A percentile compares a stretch with the other conserved stretches of the same genome.
Conservation (phyloP, 805 yeast species). For the Tetrapisispora arboricola region DNA sequence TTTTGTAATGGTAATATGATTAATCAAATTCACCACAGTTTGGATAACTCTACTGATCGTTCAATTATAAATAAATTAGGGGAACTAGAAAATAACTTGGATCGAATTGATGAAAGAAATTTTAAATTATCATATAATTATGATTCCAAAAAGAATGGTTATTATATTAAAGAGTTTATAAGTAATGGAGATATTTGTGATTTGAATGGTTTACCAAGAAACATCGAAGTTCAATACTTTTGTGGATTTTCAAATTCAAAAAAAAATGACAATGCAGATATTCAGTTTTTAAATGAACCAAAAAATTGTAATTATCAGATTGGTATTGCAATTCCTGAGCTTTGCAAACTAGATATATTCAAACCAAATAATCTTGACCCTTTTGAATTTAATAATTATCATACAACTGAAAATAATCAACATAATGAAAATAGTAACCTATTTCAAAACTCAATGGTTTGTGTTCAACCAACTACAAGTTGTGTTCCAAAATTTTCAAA, state of each 20-base stretch:
- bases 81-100: constrained; percentile 26
- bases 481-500: not conserved
- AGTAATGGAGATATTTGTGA: constrained; percentile 51
- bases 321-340: constrained; percentile 36
- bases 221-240: constrained; percentile 43
- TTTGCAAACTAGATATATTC: constrained; percentile 33
- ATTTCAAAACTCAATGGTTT: constrained; percentile 3
- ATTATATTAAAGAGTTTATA: constrained; percentile 28
- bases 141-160: constrained; percentile 18
- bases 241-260: constrained; percentile 31
- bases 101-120: constrained; percentile 10
- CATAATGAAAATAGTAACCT: constrained; percentile 6
- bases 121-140: constrained; percentile 22
- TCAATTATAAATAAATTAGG: constrained; percentile 27
- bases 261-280: constrained; percentile 7
- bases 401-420: constrained; percentile 4
- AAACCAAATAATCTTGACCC: constrained; percentile 2
- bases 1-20: constrained; percentile 40
- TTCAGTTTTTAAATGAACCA: constrained; percentile 30
- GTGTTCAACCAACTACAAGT: not conserved
- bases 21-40: constrained; percentile 39
- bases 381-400: not conserved
- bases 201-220: constrained; percentile 42
- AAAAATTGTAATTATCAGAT: constrained; percentile 47
- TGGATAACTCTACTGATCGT: not conserved